A percentile compares a stretch with the other conserved stretches of the same genome.
Evolutionary conservation across 1,284 basidiomycete genomes (phyloP).

Genomic region (Ustilago nuda): DNA sequence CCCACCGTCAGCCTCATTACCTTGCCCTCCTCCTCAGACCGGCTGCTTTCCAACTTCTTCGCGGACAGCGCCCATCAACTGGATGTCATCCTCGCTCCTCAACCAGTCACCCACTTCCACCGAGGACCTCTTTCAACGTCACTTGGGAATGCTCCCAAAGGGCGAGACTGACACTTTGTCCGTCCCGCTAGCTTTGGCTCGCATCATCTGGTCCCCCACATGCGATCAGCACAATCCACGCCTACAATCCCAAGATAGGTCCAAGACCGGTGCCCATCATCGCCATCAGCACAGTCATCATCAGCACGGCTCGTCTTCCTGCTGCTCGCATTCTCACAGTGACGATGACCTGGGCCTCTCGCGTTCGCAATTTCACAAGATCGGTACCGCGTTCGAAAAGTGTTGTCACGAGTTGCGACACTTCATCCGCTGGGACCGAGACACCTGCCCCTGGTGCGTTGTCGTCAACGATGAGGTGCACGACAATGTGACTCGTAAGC

Average conservation of each 20-base stretch:
- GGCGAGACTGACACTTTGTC: conserved; percentile 3
- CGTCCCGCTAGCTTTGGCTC: background rate
- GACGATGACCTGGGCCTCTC: background rate
- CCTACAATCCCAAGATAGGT: background rate
- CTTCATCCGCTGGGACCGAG: conserved; percentile 8
- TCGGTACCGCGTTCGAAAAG: conserved; percentile 14
- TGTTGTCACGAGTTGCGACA: conserved; percentile 15
- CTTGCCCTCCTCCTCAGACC: background rate
- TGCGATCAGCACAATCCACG: conserved; percentile 1
- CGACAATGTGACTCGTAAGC: conserved; percentile 4
- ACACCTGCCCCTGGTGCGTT: conserved; percentile 2
- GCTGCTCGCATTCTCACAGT: background rate
- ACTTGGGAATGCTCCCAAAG: background rate
- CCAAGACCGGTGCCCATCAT: background rate
- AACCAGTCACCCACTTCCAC: background rate
- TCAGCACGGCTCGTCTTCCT: background rate
- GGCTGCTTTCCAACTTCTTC: conserved; percentile 31
- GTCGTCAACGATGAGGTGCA: background rate
- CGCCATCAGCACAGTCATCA: background rate
- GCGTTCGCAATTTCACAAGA: background rate
- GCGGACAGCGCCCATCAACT: background rate
- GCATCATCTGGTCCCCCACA: conserved; percentile 4
- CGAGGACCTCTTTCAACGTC: background rate
- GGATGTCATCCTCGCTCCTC: background rate
- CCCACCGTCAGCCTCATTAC: background rate